Base-by-base conservation (phyloP, 768 basidiomycete species). In the Hortiboletus flavorubellus region DNA sequence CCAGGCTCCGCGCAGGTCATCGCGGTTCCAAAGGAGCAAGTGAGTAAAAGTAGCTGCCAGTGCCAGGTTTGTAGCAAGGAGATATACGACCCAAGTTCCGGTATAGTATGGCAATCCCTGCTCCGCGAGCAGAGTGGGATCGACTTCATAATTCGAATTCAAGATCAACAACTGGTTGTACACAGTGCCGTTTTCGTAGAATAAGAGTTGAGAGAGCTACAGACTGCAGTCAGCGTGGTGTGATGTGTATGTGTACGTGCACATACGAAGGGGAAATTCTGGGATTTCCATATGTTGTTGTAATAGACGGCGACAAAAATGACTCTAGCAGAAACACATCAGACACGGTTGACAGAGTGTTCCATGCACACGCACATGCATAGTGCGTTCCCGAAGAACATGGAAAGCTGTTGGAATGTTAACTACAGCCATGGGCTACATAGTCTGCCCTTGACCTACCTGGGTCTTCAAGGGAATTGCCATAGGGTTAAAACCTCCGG, bases 231-330 rank as follows among this genome's bases (percentile, higher is more conserved):
- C 16, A 61, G 33, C 23, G 16, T 3, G 2, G 5, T 38, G 15
- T 16, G 6, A 16, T 16, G 4, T 12, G 8, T 9, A 29, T 4
- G 10, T 0, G 39, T 46, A 64, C 62, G 64, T 76, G 82, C 1
- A 51, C 67, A 34, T 60, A 77, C 75, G 70, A 84, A 84, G 2
- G 85, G 85, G 72, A 86, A 84, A 60, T 74, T 78, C 61, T 81
- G 78, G 2, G 78, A 78, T 43, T 79, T 66, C 84, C 84, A 86
- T 11, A 76, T 69, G 55, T 87, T 85, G 41, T 66, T 74, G 11
- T 75, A 76, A 58, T 73, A 80, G 3, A 75, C 59, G 0, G 68
- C 15, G 23, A 50, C 73, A 58, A 56, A 78, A 69, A 68, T 71
- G 60, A 55, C 70, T 61, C 64, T 65, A 56, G 35, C 49, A 60